Percentiles rank a stretch among this genome's conserved stretches.
Evolutionary conservation across 2,329 filamentous ascomycete species (phyloP).

Genomic region (Botrytis aclada): DNA sequence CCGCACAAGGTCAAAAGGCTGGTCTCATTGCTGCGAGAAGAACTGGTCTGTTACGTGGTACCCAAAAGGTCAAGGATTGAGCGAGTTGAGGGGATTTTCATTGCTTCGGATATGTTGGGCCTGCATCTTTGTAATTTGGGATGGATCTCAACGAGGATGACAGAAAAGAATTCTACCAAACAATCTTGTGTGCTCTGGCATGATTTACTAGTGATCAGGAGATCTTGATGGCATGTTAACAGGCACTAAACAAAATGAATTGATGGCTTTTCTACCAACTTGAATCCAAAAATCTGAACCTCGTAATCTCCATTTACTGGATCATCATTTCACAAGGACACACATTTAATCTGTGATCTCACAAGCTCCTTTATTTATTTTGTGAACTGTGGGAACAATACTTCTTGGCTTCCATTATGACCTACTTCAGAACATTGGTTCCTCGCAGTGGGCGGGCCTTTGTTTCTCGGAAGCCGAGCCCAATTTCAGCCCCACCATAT

Average conservation of each 20-base stretch:
- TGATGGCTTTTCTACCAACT: conserved; percentile 18
- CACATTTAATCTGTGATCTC: neutral
- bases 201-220: conserved; percentile 21
- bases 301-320: neutral
- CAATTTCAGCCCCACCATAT: conserved; percentile 26
- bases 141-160: conserved; percentile 38
- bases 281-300: neutral
- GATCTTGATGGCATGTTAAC: conserved; percentile 19
- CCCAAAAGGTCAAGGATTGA: conserved; percentile 99
- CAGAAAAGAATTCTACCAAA: conserved; percentile 32
- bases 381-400: neutral
- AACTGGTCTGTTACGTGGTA: conserved; percentile 99
- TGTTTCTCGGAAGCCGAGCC: conserved; percentile 21
- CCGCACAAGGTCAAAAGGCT: conserved; percentile 97
- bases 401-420: neutral
- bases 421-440: neutral
- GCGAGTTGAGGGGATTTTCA: conserved; percentile 35
- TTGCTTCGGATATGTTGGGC: conserved; percentile 38
- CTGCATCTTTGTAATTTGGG: conserved; percentile 38
- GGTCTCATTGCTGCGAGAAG: conserved; percentile 99
- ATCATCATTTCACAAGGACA: neutral
- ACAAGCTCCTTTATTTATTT: neutral
- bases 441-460: neutral
- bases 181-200: conserved; percentile 18
- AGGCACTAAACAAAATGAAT: conserved; percentile 18